phyloP scores from a whole-genome alignment of 2,329 filamentous ascomycete genomes.

The Cercospora sesami region DNA sequence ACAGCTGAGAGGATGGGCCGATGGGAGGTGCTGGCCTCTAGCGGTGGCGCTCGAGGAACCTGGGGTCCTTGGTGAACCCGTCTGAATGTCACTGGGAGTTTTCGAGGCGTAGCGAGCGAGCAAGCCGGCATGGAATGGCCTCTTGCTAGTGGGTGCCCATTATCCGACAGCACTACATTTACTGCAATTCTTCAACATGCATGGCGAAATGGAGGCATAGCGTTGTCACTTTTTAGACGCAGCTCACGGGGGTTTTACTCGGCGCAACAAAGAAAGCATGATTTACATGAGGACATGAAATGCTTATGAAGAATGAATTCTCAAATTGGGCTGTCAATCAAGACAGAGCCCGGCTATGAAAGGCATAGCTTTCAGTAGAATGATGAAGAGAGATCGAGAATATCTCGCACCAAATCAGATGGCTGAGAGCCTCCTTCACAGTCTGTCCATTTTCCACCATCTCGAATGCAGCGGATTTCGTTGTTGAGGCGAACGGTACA shows the following conservation, averaged over 20 bases:
- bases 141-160: neutral
- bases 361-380: conserved; percentile 12
- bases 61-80: conserved; percentile 35
- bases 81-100: neutral
- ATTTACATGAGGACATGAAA: conserved; percentile 18
- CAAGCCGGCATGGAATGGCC: neutral
- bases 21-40: conserved; percentile 32
- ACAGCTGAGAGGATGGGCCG: conserved; percentile 32
- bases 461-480: conserved; percentile 79
- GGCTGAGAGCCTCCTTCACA: conserved; percentile 69
- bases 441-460: conserved; percentile 74
- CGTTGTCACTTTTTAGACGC: conserved; percentile 4
- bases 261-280: conserved; percentile 13
- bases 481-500: conserved; percentile 66
- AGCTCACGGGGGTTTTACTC: neutral
- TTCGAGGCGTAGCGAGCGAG: neutral
- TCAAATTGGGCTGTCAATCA: neutral
- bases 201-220: conserved; percentile 19
- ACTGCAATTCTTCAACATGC: conserved; percentile 13
- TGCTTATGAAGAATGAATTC: neutral
- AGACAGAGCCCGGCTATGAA: neutral
- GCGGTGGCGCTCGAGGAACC: conserved; percentile 28
- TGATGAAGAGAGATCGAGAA: conserved; percentile 44
- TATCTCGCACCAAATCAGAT: conserved; percentile 72
- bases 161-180: conserved; percentile 2